Evolutionary conservation across 1,284 basidiomycete genomes (phyloP).

Genomic region (Nidula niveotomentosa): DNA sequence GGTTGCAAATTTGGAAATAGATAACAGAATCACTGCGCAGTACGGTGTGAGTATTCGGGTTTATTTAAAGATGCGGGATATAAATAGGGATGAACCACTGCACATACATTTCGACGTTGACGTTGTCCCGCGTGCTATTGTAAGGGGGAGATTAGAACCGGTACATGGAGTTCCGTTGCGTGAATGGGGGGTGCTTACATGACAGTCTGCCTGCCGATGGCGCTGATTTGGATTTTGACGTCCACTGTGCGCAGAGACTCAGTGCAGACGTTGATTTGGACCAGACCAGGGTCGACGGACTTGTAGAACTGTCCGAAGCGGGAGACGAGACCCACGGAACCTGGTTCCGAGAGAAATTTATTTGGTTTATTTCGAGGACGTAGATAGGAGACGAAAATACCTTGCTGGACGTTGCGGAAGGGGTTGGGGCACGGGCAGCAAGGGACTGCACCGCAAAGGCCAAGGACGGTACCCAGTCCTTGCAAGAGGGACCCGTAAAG

Average conservation of each 20-base stretch:
- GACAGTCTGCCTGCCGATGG: conserved; percentile 85
- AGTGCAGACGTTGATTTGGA: conserved; percentile 91
- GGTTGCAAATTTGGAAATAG: conserved; percentile 86
- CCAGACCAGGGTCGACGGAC: conserved; percentile 91
- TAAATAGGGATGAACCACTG: conserved; percentile 1
- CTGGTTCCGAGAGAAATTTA: conserved; percentile 29
- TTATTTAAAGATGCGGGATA: conserved; percentile 1
- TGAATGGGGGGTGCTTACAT: conserved; percentile 40
- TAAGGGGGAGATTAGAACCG: conserved; percentile 5
- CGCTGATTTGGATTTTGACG: conserved; percentile 91
- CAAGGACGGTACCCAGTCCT: conserved; percentile 55
- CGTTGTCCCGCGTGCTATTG: conserved; percentile 78
- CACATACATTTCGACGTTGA: conserved; percentile 79
- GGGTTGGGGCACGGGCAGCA: conserved; percentile 84
- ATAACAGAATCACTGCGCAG: conserved; percentile 79
- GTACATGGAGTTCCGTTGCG: background rate
- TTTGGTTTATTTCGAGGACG: conserved; percentile 8
- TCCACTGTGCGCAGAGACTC: conserved; percentile 85
- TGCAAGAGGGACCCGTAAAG: conserved; percentile 85
- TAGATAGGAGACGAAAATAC: conserved; percentile 27
- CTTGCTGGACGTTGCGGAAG: conserved; percentile 81
- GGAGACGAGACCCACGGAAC: conserved; percentile 87
- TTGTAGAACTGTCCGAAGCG: conserved; percentile 96
- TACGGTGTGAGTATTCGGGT: conserved; percentile 1
- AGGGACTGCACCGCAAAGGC: conserved; percentile 78